These are phyloP conservation scores for Pyrus hybrid DNA, from an alignment of 331 rosid species.

Conservation along the genomic window DNA sequence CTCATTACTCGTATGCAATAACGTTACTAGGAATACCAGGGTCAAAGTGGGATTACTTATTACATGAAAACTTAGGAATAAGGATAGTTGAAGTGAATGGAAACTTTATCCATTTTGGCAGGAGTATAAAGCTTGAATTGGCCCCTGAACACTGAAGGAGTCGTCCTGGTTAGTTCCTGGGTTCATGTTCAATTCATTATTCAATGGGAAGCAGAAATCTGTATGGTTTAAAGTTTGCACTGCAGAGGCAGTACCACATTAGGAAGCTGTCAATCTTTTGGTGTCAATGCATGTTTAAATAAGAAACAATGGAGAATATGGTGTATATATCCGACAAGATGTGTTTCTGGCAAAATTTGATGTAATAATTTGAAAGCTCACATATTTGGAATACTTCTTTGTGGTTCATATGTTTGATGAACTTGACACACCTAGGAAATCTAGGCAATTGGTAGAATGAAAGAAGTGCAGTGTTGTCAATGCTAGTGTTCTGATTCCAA, in stretches of 20 bases:
- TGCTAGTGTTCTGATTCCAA: neutral
- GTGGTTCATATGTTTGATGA: neutral
- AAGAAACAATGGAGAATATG: neutral
- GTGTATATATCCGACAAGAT: neutral
- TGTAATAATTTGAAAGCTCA: neutral
- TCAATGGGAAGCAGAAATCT: slow-evolving; percentile 8
- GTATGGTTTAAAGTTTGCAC: slow-evolving; percentile 2
- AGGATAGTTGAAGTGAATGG: slow-evolving; percentile 13
- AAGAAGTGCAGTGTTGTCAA: neutral
- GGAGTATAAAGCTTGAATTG: slow-evolving; percentile 43
- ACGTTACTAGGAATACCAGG: neutral
- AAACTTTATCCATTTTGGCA: slow-evolving; percentile 50
- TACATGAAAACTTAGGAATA: neutral
- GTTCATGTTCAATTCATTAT: slow-evolving; percentile 1
- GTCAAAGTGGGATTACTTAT: neutral
- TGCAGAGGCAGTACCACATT: slow-evolving; percentile 10
- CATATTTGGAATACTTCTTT: neutral
- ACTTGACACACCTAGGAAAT: neutral
- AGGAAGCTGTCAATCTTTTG: neutral
- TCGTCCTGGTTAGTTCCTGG: slow-evolving; percentile 12
- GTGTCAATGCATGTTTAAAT: neutral
- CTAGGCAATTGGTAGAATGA: neutral
- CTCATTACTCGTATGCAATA: neutral
- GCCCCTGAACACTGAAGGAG: slow-evolving; percentile 33
- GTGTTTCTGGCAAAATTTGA: slow-evolving; percentile 13